phyloP scores from a whole-genome alignment of 1,139 yeast species.

The Arxiozyma heterogenica region DNA sequence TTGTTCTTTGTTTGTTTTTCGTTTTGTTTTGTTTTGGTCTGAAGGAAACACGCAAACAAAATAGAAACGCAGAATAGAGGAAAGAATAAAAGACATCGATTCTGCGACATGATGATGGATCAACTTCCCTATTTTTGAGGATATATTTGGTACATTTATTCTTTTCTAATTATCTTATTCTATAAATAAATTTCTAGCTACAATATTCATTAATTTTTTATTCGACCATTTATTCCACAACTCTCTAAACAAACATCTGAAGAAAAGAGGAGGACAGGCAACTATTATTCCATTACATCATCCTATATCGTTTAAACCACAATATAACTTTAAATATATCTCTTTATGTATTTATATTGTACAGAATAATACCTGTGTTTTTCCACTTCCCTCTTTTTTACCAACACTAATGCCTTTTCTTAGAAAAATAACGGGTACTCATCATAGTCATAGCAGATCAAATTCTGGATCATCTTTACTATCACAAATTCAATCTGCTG shows the following conservation, averaged over 20 bases:
- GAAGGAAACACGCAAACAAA: neutral
- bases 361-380: neutral
- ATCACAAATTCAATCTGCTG: neutral
- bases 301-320: neutral
- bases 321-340: too few species aligned
- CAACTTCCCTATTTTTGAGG: too few species aligned
- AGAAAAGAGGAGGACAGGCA: neutral
- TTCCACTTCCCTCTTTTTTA: too few species aligned
- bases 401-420: slow-evolving; percentile 19
- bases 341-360: neutral
- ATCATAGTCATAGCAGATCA: slow-evolving; percentile 21
- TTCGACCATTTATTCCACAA: too few species aligned
- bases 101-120: too few species aligned
- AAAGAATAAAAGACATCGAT: too few species aligned
- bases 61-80: too few species aligned
- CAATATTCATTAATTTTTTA: too few species aligned
- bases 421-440: slow-evolving; percentile 19
- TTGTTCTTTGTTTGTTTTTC: neutral
- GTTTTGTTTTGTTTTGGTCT: neutral
- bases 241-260: neutral
- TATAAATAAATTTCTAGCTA: too few species aligned
- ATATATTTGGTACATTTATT: neutral
- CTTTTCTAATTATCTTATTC: neutral
- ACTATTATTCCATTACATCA: too few species aligned
- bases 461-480: slow-evolving; percentile 18